phyloP scores from a whole-genome alignment of 176 grass and related monocot species.

The Hordeum vulgare region MorexV3_pseudomolecules_assembly NC_058522.1:149206533-149207032 shows the following conservation, averaged over 20 bases:
- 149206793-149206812: conserved; percentile 7
- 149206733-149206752: conserved; percentile 5
- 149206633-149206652: conserved; percentile 25
- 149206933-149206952: conserved; percentile 11
- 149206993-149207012: not conserved
- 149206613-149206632: conserved; percentile 40
- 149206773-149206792: not conserved
- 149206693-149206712: conserved; percentile 9
- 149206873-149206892: conserved; percentile 33
- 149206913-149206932: conserved; percentile 7
- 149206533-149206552: conserved; percentile 81
- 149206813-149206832: conserved; percentile 6
- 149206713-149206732: conserved; percentile 12
- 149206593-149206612: conserved; percentile 76
- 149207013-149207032: not conserved
- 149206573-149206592: conserved; percentile 84
- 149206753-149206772: not conserved
- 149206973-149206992: conserved; percentile 29
- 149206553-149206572: conserved; percentile 70
- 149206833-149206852: conserved; percentile 16
- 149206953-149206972: conserved; percentile 20
- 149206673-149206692: conserved; percentile 9
- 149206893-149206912: conserved; percentile 15
- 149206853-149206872: conserved; percentile 11
- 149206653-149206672: conserved; percentile 33